phyloP scores from a whole-genome alignment of 2,329 filamentous ascomycete species.

The Cadophora sp. region DNA sequence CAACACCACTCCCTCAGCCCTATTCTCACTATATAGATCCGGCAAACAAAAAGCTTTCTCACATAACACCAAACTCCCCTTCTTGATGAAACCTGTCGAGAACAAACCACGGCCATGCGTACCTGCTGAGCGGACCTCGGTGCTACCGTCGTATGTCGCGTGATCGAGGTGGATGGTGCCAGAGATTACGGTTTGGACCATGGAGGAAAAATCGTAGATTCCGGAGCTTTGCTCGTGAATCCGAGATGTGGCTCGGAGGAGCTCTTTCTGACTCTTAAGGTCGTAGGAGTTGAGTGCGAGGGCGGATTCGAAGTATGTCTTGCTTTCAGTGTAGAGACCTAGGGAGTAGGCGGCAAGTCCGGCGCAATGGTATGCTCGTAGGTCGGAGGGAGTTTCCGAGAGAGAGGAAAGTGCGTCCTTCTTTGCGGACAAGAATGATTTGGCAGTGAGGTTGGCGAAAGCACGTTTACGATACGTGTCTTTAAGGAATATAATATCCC shows the following conservation, averaged over 20 bases:
- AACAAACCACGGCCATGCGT: constrained; percentile 21
- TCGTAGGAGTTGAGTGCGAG: constrained; percentile 21
- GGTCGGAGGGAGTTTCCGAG: constrained; percentile 19
- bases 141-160: constrained; percentile 25
- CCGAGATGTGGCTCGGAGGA: constrained; percentile 12
- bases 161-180: constrained; percentile 24
- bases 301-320: constrained; percentile 23
- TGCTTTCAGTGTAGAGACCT: constrained; percentile 23
- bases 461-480: not conserved
- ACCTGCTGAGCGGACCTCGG: constrained; percentile 2
- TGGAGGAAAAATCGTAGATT: constrained; percentile 26
- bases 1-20: constrained; percentile 18
- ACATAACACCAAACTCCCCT: constrained; percentile 26
- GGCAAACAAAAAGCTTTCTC: constrained; percentile 33
- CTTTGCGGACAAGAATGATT: not conserved
- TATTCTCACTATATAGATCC: constrained; percentile 21
- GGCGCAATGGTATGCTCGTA: constrained; percentile 29
- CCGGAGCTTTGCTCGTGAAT: constrained; percentile 26
- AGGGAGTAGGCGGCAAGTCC: constrained; percentile 29
- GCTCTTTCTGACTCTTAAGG: constrained; percentile 25
- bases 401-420: constrained; percentile 28
- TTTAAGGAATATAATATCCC: not conserved
- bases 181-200: constrained; percentile 15
- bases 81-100: constrained; percentile 21
- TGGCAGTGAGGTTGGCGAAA: not conserved